These are phyloP conservation scores for Pseudomassariella vexata DNA, from an alignment of 2,329 filamentous ascomycete genomes.

Conservation along the genomic window DNA sequence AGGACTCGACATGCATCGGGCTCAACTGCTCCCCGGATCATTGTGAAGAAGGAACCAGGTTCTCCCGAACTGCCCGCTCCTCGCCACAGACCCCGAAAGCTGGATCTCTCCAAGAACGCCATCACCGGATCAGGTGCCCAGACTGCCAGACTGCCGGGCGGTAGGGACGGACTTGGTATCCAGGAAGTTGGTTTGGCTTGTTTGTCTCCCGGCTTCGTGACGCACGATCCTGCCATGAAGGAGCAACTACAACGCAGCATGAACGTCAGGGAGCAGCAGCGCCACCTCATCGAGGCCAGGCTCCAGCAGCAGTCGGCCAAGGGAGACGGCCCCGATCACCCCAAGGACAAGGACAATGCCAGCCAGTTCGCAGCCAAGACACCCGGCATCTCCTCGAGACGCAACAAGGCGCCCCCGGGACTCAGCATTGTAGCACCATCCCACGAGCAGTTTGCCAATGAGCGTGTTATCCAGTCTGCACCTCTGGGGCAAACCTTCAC, in stretches of 20 bases:
- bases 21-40: constrained; percentile 61
- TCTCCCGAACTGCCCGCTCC: constrained; percentile 74
- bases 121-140: constrained; percentile 43
- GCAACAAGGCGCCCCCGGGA: constrained; percentile 79
- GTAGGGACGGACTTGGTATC: constrained; percentile 73
- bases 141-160: constrained; percentile 70
- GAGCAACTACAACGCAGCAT: constrained; percentile 92
- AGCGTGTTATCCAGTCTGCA: constrained; percentile 94
- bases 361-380: constrained; percentile 59
- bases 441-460: constrained; percentile 84
- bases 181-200: constrained; percentile 93
- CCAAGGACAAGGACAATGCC: constrained; percentile 45
- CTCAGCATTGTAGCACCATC: constrained; percentile 93
- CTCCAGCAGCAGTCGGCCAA: constrained; percentile 82
- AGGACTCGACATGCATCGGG: constrained; percentile 49
- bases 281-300: constrained; percentile 88
- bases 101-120: constrained; percentile 68
- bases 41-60: constrained; percentile 93
- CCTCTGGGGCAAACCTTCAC: constrained; percentile 94
- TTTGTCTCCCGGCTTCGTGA: constrained; percentile 91
- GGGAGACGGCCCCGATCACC: constrained; percentile 57
- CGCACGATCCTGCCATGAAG: constrained; percentile 93
- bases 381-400: constrained; percentile 61
- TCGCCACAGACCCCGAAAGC: constrained; percentile 68
- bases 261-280: constrained; percentile 87